phyloP scores from a whole-genome alignment of 2,329 filamentous ascomycete species.

The Cercospora brassicicola region DNA sequence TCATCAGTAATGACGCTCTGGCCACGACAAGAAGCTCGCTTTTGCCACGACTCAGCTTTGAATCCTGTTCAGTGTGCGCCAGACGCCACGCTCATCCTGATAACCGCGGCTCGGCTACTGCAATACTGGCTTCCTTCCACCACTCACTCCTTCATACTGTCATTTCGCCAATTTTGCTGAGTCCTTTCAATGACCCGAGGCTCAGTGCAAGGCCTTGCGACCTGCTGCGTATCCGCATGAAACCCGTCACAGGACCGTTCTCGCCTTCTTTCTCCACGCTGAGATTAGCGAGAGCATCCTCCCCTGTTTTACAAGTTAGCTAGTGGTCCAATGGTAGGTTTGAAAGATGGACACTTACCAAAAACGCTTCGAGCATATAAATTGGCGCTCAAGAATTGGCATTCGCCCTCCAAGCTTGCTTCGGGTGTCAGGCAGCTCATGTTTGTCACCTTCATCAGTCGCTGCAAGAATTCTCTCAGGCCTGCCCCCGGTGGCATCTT shows the following conservation, averaged over 20 bases:
- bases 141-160: conserved; percentile 8
- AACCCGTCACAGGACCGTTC: conserved; percentile 91
- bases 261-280: conserved; percentile 98
- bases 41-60: conserved; percentile 3
- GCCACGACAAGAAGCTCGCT: not conserved
- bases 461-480: conserved; percentile 85
- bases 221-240: conserved; percentile 95
- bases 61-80: not conserved
- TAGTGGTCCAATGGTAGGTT: not conserved
- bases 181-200: conserved; percentile 87
- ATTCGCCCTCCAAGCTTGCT: conserved; percentile 93
- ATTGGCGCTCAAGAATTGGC: conserved; percentile 96
- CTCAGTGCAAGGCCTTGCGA: conserved; percentile 93
- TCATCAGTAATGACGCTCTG: not conserved
- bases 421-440: conserved; percentile 98
- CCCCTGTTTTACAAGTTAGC: conserved; percentile 59
- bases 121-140: not conserved
- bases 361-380: conserved; percentile 96
- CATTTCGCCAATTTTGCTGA: conserved; percentile 66
- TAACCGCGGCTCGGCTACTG: not conserved
- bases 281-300: conserved; percentile 95
- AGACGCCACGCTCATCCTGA: conserved; percentile 5
- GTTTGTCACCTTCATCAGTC: conserved; percentile 96
- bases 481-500: conserved; percentile 73
- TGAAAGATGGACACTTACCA: conserved; percentile 64